phyloP scores from a whole-genome alignment of 768 basidiomycete genomes.

The Holtermanniella nyarrowii region DNA sequence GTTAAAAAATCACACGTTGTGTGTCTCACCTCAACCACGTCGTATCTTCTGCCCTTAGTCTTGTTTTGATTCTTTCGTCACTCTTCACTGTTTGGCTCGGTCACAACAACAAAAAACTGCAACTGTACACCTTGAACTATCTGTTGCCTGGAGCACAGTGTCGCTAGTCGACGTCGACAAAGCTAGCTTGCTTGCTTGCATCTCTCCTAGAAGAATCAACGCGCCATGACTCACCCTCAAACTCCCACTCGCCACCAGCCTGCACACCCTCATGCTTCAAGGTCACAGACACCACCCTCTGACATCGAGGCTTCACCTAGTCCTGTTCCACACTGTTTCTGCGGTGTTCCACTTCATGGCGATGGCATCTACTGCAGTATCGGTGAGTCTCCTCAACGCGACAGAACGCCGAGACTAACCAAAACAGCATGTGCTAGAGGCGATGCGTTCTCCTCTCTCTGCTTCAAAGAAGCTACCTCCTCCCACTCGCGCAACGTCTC shows the following conservation, averaged over 20 bases:
- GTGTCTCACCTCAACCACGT: no score
- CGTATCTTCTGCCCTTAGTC: no score
- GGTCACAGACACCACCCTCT: neutral
- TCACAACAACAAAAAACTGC: no score
- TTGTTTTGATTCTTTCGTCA: no score
- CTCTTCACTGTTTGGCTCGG: no score
- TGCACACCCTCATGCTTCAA: neutral
- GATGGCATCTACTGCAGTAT: conserved; percentile 35
- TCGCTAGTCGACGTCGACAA: no score
- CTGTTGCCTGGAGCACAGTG: no score
- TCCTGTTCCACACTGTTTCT: conserved; percentile 19
- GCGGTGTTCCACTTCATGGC: conserved; percentile 20
- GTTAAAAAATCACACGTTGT: no score
- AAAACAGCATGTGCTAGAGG: conserved; percentile 31
- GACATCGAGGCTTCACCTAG: neutral
- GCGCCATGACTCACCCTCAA: no score
- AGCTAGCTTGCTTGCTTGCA: no score
- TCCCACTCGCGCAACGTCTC: neutral
- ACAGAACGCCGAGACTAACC: neutral
- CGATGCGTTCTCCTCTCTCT: conserved; percentile 37
- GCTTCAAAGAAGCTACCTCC: conserved; percentile 21
- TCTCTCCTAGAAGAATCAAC: no score
- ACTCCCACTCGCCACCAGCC: neutral
- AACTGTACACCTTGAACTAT: no score
- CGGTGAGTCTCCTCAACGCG: conserved; percentile 14